These are phyloP conservation scores for Pichia terricola DNA, from an alignment of 1,139 yeast species.

Conservation along the genomic window DNA sequence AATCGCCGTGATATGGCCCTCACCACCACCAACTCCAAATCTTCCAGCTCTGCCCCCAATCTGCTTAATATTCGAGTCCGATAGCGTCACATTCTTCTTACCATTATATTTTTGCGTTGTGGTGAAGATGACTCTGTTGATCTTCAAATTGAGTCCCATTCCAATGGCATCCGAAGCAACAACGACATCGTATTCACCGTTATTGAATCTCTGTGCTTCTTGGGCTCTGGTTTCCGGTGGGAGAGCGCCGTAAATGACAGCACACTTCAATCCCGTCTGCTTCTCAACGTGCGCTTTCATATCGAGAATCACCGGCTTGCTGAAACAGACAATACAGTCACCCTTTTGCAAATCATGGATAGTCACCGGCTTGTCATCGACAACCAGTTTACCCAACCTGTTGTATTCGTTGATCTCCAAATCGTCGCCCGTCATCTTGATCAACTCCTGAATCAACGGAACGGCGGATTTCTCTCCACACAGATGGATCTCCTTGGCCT, in stretches of 20 bases:
- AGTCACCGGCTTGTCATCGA: slow-evolving; percentile 34
- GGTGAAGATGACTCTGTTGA: slow-evolving; percentile 70
- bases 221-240: slow-evolving; percentile 91
- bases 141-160: slow-evolving; percentile 87
- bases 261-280: slow-evolving; percentile 57
- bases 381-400: slow-evolving; percentile 63
- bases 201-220: slow-evolving; percentile 73
- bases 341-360: slow-evolving; percentile 46
- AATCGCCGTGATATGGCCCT: slow-evolving; percentile 56
- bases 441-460: slow-evolving; percentile 49
- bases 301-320: slow-evolving; percentile 60
- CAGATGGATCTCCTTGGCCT: slow-evolving; percentile 76
- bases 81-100: slow-evolving; percentile 33
- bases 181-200: slow-evolving; percentile 63
- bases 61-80: slow-evolving; percentile 69
- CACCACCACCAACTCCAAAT: slow-evolving; percentile 31
- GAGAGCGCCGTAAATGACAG: slow-evolving; percentile 87
- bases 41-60: slow-evolving; percentile 98
- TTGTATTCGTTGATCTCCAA: slow-evolving; percentile 58
- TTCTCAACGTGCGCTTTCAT: slow-evolving; percentile 58
- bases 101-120: slow-evolving; percentile 69
- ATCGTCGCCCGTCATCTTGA: slow-evolving; percentile 68
- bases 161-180: slow-evolving; percentile 98
- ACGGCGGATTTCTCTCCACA: slow-evolving; percentile 91
- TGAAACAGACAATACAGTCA: slow-evolving; percentile 85